Conservation (phyloP, 306 rosid species). For the Prinsepia uniflora region DNA sequence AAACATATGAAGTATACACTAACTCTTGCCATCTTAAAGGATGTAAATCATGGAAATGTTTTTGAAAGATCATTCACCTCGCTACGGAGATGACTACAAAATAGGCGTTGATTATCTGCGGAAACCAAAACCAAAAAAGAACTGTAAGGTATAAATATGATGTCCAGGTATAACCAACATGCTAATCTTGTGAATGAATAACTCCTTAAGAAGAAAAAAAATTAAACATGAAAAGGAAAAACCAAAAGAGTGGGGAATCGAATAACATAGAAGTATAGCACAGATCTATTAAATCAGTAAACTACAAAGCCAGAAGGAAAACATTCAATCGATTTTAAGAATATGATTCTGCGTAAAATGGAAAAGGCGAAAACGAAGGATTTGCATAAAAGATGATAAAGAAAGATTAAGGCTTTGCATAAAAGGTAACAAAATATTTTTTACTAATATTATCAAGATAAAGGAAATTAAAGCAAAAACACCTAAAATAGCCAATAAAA, state of each 20-base stretch:
- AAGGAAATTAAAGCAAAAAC: too few species aligned
- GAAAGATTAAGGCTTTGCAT: too few species aligned
- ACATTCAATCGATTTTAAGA: too few species aligned
- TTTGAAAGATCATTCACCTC: slow-evolving; percentile 97
- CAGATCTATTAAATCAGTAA: background rate
- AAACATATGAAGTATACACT: slow-evolving; percentile 27
- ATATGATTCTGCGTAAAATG: too few species aligned
- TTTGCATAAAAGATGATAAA: too few species aligned
- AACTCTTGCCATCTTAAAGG: slow-evolving; percentile 89
- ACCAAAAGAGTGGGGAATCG: background rate
- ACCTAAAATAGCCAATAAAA: too few species aligned
- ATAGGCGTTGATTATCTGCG: slow-evolving; percentile 84
- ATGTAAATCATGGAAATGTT: slow-evolving; percentile 86
- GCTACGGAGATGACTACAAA: slow-evolving; percentile 94
- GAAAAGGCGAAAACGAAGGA: too few species aligned
- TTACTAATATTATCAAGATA: too few species aligned
- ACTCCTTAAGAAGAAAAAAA: background rate
- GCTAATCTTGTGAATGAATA: background rate
- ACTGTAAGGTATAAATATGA: slow-evolving; percentile 8
- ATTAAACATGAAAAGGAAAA: background rate
- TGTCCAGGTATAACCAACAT: background rate
- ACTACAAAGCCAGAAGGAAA: background rate
- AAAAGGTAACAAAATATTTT: too few species aligned
- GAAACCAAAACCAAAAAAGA: slow-evolving; percentile 16
- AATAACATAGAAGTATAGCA: background rate